Conservation (phyloP, 2,329 filamentous ascomycete species). For the Sporothrix curviconia region DNA sequence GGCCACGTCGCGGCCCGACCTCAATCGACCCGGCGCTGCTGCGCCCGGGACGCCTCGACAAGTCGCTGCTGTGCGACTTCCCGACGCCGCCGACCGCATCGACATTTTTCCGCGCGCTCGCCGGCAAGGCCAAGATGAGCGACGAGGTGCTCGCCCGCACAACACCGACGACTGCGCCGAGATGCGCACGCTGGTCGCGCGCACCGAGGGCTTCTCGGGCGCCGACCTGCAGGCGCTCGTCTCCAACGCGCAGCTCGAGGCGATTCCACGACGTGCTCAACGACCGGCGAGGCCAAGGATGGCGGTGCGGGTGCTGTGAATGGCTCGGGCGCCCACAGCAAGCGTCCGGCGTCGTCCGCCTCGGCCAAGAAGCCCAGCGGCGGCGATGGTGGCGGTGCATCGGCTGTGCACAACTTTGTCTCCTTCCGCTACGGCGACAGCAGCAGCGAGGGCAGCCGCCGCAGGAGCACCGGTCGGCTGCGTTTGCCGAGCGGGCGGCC, state of each 20-base stretch:
- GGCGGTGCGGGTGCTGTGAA: constrained; percentile 23
- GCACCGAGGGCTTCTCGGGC: constrained; percentile 85
- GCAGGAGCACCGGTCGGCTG: constrained; percentile 43
- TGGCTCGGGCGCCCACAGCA: constrained; percentile 17
- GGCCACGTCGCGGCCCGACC: constrained; percentile 83
- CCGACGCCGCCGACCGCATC: constrained; percentile 67
- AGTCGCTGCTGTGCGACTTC: constrained; percentile 85
- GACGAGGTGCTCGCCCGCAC: constrained; percentile 53
- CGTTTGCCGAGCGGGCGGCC: constrained; percentile 67
- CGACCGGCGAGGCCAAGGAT: constrained; percentile 41
- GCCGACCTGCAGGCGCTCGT: constrained; percentile 92
- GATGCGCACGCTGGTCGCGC: constrained; percentile 65
- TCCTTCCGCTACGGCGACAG: constrained; percentile 76
- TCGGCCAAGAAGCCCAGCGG: background rate
- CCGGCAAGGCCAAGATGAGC: constrained; percentile 68
- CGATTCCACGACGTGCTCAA: constrained; percentile 88
- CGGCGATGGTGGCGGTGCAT: no score
- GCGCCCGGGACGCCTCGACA: constrained; percentile 86
- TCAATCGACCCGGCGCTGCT: constrained; percentile 93
- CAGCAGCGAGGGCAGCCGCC: constrained; percentile 21
- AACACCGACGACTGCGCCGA: constrained; percentile 30
- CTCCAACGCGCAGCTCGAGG: constrained; percentile 94
- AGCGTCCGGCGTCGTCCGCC: background rate
- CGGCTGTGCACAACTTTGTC: constrained; percentile 52
- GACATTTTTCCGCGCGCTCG: constrained; percentile 86